Evolutionary conservation across 139 green algal species (phyloP).

Genomic region (Chlorella ohadii): DNA sequence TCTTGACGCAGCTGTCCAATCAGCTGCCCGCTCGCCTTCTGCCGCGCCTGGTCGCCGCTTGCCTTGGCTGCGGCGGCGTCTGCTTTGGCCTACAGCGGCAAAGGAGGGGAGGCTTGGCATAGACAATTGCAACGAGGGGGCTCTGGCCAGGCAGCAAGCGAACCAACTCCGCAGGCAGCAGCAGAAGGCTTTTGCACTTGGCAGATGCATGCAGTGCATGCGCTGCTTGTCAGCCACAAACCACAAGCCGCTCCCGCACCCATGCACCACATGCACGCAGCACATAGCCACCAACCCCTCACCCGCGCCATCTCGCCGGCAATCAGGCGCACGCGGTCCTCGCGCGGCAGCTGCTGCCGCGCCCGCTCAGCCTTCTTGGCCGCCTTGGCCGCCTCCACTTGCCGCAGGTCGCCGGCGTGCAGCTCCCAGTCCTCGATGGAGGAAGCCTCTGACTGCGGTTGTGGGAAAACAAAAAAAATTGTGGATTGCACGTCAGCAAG

Average conservation of each 20-base stretch:
- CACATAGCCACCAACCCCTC: too few species aligned
- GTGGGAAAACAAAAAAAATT: too few species aligned
- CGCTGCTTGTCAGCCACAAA: too few species aligned
- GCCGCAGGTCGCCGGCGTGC: conserved; percentile 75
- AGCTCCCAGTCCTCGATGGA: conserved; percentile 86
- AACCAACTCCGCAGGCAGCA: too few species aligned
- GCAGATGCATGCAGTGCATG: too few species aligned
- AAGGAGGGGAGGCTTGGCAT: neutral
- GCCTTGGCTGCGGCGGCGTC: conserved; percentile 69
- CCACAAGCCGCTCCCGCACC: too few species aligned
- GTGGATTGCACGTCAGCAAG: too few species aligned
- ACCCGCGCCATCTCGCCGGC: conserved; percentile 46
- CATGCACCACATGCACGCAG: too few species aligned
- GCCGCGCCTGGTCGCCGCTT: conserved; percentile 71
- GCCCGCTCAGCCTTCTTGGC: conserved; percentile 38
- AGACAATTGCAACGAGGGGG: too few species aligned
- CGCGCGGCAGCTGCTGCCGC: conserved; percentile 37
- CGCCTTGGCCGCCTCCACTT: conserved; percentile 58
- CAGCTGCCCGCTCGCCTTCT: conserved; percentile 78
- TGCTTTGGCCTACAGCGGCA: conserved; percentile 12
- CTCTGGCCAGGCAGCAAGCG: too few species aligned
- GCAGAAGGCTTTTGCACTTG: too few species aligned
- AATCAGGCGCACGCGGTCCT: conserved; percentile 46
- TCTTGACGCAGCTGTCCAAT: conserved; percentile 81
- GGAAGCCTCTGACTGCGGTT: neutral